Conservation (phyloP, 2,329 filamentous ascomycete species). For the Tothia fuscella region DNA sequence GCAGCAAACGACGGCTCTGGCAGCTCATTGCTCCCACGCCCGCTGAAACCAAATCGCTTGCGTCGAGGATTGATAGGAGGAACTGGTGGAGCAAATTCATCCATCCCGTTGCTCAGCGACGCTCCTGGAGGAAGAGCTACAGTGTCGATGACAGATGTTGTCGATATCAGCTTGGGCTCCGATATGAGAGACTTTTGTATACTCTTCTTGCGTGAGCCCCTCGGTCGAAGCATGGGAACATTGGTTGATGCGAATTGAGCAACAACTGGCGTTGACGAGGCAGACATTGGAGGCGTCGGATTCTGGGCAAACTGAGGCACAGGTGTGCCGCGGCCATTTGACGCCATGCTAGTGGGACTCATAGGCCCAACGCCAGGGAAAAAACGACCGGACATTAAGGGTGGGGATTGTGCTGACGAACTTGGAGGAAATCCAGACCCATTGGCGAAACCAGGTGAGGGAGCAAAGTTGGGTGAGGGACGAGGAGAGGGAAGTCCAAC, state of each 20-base stretch:
- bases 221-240: conserved; percentile 7
- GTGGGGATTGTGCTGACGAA: background rate
- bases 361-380: conserved; percentile 3
- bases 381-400: background rate
- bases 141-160: conserved; percentile 46
- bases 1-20: conserved; percentile 1
- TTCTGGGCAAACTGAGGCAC: conserved; percentile 36
- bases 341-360: background rate
- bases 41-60: conserved; percentile 34
- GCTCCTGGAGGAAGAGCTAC: conserved; percentile 45
- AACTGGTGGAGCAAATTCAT: conserved; percentile 38
- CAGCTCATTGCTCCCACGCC: conserved; percentile 16
- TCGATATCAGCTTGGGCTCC: conserved; percentile 43
- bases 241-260: conserved; percentile 5
- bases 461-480: conserved; percentile 8
- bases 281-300: conserved; percentile 41
- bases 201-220: conserved; percentile 40
- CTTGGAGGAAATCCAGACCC: background rate
- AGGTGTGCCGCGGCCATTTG: conserved; percentile 4
- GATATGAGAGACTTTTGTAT: conserved; percentile 51
- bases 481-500: conserved; percentile 10
- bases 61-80: conserved; percentile 50
- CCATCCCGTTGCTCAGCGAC: conserved; percentile 40
- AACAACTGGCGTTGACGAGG: conserved; percentile 28
- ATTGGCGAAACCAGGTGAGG: too few relatives aligned